Percentiles rank a stretch among this genome's conserved stretches.
phyloP scores from a whole-genome alignment of 805 yeast genomes.

The Starmerella bombi region DNA sequence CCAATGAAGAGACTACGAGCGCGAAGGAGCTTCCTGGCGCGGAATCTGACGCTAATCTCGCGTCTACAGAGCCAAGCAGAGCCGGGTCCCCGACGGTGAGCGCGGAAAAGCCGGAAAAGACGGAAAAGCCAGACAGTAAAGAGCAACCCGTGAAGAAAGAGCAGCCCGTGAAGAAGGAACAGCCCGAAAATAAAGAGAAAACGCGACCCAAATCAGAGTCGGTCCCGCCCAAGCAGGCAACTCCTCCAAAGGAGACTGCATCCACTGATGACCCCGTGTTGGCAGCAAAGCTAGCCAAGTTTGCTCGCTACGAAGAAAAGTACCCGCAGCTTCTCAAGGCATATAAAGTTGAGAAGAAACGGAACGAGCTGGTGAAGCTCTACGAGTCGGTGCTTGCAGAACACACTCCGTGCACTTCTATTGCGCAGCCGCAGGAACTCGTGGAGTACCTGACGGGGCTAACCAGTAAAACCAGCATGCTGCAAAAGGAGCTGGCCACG shows the following conservation, averaged over 20 bases:
- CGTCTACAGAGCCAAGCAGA: background rate
- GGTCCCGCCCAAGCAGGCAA: constrained; percentile 5
- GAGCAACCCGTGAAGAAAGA: background rate
- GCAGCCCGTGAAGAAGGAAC: background rate
- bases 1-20: background rate
- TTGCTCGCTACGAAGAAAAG: constrained; percentile 62
- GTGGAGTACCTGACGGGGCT: constrained; percentile 57
- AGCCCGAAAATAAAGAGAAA: background rate
- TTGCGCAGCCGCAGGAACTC: constrained; percentile 58
- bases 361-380: constrained; percentile 40
- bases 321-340: constrained; percentile 76
- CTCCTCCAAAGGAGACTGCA: background rate
- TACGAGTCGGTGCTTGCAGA: constrained; percentile 67
- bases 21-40: background rate
- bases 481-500: constrained; percentile 52
- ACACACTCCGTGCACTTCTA: constrained; percentile 63
- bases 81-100: too few species aligned
- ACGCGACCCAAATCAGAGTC: background rate
- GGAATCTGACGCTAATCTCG: background rate
- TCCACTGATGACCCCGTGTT: constrained; percentile 1
- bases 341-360: constrained; percentile 65
- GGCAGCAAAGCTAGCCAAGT: constrained; percentile 20
- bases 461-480: constrained; percentile 44
- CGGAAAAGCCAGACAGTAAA: background rate
- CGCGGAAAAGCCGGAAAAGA: background rate